These are phyloP conservation scores for Xylariaceae sp. DNA, from an alignment of 2,329 filamentous ascomycete genomes.

Conservation along the genomic window DNA sequence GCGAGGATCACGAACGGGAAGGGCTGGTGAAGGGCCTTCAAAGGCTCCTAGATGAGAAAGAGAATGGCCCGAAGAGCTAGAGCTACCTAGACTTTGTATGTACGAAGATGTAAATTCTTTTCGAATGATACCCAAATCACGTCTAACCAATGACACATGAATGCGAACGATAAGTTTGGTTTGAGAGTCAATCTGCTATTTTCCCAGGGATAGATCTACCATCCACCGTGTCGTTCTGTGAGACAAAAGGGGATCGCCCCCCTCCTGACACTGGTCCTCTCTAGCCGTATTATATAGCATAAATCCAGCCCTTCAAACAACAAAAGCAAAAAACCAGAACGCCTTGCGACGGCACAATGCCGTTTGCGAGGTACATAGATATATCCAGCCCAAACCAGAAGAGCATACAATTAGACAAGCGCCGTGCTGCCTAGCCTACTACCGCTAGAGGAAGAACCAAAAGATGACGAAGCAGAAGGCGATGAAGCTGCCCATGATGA, in stretches of 20 bases:
- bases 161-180: neutral
- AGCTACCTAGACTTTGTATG: constrained; percentile 5
- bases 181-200: neutral
- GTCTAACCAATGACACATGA: neutral
- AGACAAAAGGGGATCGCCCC: neutral
- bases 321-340: neutral
- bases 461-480: constrained; percentile 89
- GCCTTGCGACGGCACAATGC: neutral
- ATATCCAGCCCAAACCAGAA: neutral
- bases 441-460: constrained; percentile 70
- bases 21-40: constrained; percentile 66
- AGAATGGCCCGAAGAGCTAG: constrained; percentile 39
- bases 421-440: neutral
- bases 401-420: neutral
- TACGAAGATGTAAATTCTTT: constrained; percentile 11
- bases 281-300: neutral
- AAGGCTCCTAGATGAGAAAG: constrained; percentile 65
- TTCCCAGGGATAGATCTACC: neutral
- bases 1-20: constrained; percentile 66
- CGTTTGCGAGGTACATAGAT: neutral
- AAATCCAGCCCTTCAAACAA: neutral
- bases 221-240: neutral
- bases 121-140: constrained; percentile 27
- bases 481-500: constrained; percentile 90
- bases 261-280: neutral